Percentiles rank a stretch among this genome's conserved stretches.
Evolutionary conservation across 1,139 yeast genomes (phyloP).

Genomic region (Suhomyces ambrosiae): DNA sequence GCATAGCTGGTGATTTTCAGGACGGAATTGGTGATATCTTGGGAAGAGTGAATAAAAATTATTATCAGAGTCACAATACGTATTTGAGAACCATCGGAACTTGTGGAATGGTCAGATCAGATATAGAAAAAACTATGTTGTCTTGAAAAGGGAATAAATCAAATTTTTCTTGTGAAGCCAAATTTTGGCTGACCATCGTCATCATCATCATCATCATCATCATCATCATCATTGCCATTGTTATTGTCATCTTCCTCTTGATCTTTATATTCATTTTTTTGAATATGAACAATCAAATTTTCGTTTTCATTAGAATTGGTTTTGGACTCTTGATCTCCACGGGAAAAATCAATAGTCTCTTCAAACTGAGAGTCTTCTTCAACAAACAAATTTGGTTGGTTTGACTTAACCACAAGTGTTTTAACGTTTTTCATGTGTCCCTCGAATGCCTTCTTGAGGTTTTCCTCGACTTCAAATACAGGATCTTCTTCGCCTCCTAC

Average conservation of each 20-base stretch:
- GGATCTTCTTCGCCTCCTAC: constrained; percentile 10
- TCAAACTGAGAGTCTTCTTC: constrained; percentile 22
- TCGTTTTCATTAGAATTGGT: too few species aligned
- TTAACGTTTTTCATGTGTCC: constrained; percentile 31
- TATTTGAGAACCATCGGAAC: constrained; percentile 52
- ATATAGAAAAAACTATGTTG: too few species aligned
- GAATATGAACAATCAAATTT: too few species aligned
- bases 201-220: constrained; percentile 36
- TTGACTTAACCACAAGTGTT: constrained; percentile 4
- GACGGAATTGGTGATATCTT: constrained; percentile 15
- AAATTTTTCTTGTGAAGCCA: constrained; percentile 25
- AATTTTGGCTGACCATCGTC: constrained; percentile 43
- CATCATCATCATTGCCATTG: constrained; percentile 16
- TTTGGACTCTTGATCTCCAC: too few species aligned
- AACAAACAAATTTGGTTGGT: constrained; percentile 20
- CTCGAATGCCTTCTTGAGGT: constrained; percentile 27
- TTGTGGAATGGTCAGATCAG: constrained; percentile 52
- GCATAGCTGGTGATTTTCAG: constrained; percentile 42
- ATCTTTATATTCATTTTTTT: too few species aligned
- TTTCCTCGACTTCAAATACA: constrained; percentile 10
- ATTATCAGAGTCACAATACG: constrained; percentile 45
- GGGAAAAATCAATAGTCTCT: too few species aligned
- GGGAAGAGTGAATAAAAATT: constrained; percentile 19
- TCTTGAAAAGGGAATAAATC: too few species aligned
- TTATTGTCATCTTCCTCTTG: constrained; percentile 5